phyloP scores from a whole-genome alignment of 1,139 yeast species.

The Geotrichum aggregatum region DNA sequence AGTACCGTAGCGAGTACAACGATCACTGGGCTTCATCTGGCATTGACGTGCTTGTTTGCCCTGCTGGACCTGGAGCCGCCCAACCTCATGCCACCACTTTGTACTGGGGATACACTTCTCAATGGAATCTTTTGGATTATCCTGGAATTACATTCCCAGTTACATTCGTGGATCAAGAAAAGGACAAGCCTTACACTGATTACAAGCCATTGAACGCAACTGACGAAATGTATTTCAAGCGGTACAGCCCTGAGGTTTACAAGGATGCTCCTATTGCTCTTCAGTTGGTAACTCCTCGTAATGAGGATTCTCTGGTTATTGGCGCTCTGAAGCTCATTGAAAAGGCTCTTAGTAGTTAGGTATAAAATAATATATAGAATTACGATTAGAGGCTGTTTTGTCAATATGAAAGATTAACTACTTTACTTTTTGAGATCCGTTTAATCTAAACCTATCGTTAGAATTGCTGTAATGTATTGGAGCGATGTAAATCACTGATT shows the following conservation, averaged over 20 bases:
- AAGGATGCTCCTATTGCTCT: slow-evolving; percentile 45
- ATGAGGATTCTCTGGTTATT: slow-evolving; percentile 38
- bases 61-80: slow-evolving; percentile 68
- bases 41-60: slow-evolving; percentile 65
- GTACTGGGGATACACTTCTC: slow-evolving; percentile 64
- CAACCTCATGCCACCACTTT: slow-evolving; percentile 60
- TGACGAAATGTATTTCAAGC: slow-evolving; percentile 32
- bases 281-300: slow-evolving; percentile 43
- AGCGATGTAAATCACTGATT: too few relatives aligned
- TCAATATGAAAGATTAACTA: too few relatives aligned
- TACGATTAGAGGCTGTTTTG: too few relatives aligned
- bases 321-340: slow-evolving; percentile 1
- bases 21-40: slow-evolving; percentile 47
- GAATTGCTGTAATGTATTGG: too few relatives aligned
- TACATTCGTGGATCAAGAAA: slow-evolving; percentile 44
- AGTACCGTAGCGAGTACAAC: slow-evolving; percentile 36
- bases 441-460: too few relatives aligned
- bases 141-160: slow-evolving; percentile 52
- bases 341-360: background rate
- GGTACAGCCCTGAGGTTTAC: slow-evolving; percentile 40
- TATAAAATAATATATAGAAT: too few relatives aligned
- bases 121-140: slow-evolving; percentile 50
- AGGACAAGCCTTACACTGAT: slow-evolving; percentile 35
- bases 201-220: slow-evolving; percentile 35
- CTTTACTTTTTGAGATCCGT: too few relatives aligned